Evolutionary conservation across 331 rosid species (phyloP).

Genomic region (Quercus tomentella): DNA sequence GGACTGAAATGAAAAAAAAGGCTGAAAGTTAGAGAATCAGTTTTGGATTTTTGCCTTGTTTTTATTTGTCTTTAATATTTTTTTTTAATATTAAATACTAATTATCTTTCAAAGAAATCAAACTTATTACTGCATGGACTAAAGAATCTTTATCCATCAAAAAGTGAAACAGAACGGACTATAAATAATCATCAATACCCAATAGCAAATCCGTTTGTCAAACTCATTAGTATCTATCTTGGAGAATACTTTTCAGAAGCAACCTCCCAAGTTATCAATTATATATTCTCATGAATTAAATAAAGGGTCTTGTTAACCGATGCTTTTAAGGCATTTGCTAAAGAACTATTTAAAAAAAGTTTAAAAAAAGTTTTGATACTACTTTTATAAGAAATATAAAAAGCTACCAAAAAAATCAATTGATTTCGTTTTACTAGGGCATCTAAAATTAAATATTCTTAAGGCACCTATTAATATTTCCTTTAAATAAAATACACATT

Average conservation of each 20-base stretch:
- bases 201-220: background rate
- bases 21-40: too few species aligned
- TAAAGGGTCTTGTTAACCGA: fast-evolving
- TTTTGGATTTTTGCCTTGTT: background rate
- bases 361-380: too few species aligned
- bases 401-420: too few species aligned
- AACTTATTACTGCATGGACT: background rate
- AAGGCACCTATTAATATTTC: too few species aligned
- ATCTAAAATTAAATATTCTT: too few species aligned
- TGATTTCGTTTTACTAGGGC: too few species aligned
- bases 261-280: background rate
- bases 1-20: too few species aligned
- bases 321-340: fast-evolving
- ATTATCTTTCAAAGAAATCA: background rate
- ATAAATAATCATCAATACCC: background rate
- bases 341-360: too few species aligned
- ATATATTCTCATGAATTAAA: too few species aligned
- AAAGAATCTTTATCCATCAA: background rate
- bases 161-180: background rate
- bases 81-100: background rate
- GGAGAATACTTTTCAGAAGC: background rate
- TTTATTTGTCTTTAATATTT: background rate
- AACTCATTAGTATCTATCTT: background rate
- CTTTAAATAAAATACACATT: too few species aligned
- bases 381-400: too few species aligned